Percentiles rank a stretch among this genome's conserved stretches.
phyloP scores from a whole-genome alignment of 2,329 filamentous ascomycete species.

The Cladosporium sp. region DNA sequence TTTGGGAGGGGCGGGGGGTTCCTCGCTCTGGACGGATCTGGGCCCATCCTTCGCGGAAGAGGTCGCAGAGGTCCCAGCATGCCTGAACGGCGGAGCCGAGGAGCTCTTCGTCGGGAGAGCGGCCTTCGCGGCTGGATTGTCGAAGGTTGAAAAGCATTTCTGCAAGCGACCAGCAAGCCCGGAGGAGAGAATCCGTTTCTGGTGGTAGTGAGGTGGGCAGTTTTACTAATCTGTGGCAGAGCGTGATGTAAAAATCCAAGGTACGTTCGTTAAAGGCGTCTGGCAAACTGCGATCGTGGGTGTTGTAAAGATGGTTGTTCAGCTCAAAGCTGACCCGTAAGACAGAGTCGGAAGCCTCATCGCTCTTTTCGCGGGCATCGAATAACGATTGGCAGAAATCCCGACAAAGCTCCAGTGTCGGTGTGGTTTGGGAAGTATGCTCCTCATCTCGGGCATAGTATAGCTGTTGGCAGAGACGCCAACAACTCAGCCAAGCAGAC shows the following conservation, averaged over 20 bases:
- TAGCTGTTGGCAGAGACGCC: constrained; percentile 84
- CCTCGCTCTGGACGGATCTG: constrained; percentile 80
- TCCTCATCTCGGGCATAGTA: constrained; percentile 76
- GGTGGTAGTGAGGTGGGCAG: constrained; percentile 72
- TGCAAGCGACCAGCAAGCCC: constrained; percentile 83
- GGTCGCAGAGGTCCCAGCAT: constrained; percentile 90
- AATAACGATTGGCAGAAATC: constrained; percentile 92
- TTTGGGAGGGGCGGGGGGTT: constrained; percentile 76
- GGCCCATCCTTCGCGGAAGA: constrained; percentile 89
- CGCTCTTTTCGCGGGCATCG: constrained; percentile 71
- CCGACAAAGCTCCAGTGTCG: constrained; percentile 79
- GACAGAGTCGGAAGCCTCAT: constrained; percentile 79
- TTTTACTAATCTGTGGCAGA: constrained; percentile 96
- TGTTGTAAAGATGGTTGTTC: constrained; percentile 92
- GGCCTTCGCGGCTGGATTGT: constrained; percentile 72
- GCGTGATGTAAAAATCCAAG: constrained; percentile 86
- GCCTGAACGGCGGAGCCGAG: constrained; percentile 84
- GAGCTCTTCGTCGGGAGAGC: constrained; percentile 72
- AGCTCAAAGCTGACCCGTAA: constrained; percentile 89
- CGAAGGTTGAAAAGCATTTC: constrained; percentile 91
- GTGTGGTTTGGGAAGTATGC: constrained; percentile 61
- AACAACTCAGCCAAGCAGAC: constrained; percentile 88
- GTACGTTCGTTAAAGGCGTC: constrained; percentile 85
- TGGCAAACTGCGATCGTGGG: constrained; percentile 76
- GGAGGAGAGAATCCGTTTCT: constrained; percentile 77